Conservation (phyloP, 2,329 filamentous ascomycete species). For the Hymenoscyphus repandus region DNA sequence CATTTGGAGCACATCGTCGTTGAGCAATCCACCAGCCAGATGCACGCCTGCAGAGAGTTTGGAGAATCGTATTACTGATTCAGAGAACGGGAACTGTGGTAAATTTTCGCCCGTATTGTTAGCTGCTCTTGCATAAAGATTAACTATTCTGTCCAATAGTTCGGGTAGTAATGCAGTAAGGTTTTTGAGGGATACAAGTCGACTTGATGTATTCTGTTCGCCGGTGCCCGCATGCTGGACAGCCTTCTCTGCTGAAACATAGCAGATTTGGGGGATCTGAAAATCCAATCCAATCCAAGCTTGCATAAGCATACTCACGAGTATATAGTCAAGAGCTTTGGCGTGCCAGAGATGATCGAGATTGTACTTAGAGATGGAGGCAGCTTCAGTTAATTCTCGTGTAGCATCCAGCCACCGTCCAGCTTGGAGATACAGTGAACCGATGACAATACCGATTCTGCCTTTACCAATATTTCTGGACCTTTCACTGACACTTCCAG, state of each 20-base stretch:
- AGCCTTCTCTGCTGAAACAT: constrained; percentile 30
- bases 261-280: constrained; percentile 57
- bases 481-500: constrained; percentile 67
- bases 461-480: constrained; percentile 77
- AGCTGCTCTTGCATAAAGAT: constrained; percentile 64
- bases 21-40: constrained; percentile 57
- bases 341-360: constrained; percentile 98
- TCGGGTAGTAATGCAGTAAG: constrained; percentile 63
- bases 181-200: constrained; percentile 39
- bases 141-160: constrained; percentile 67
- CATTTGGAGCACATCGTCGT: constrained; percentile 55
- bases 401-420: constrained; percentile 88
- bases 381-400: constrained; percentile 76
- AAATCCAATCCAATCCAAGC: constrained; percentile 84
- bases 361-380: constrained; percentile 66
- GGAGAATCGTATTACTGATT: constrained; percentile 68
- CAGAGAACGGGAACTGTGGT: constrained; percentile 65
- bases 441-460: constrained; percentile 72
- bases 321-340: constrained; percentile 84
- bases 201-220: constrained; percentile 31
- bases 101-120: constrained; percentile 60
- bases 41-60: constrained; percentile 66
- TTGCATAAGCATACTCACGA: constrained; percentile 76
- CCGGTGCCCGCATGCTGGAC: constrained; percentile 13
- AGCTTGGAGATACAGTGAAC: constrained; percentile 80